Percentiles rank a stretch among this genome's conserved stretches.
These are phyloP conservation scores for Trichophyton mentagrophytes DNA, from an alignment of 2,329 filamentous ascomycete species.

Conservation along the genomic window DNA sequence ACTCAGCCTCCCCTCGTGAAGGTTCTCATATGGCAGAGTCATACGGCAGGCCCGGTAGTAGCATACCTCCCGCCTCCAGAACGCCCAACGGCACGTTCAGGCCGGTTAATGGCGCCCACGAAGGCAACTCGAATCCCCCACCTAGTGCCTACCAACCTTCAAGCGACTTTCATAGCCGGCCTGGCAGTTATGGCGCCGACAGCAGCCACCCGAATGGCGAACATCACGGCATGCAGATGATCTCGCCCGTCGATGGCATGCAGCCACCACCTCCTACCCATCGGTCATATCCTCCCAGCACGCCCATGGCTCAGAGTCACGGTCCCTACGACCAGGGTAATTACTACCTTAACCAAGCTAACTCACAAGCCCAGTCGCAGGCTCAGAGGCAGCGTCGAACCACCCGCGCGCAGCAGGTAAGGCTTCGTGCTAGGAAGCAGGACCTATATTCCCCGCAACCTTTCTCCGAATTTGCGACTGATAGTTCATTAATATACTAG, in stretches of 20 bases:
- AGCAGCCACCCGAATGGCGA: constrained; percentile 18
- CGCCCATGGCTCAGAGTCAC: constrained; percentile 17
- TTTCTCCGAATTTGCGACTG: too few relatives aligned
- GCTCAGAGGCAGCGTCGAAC: constrained; percentile 26
- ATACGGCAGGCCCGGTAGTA: constrained; percentile 23
- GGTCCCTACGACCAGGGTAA: constrained; percentile 20
- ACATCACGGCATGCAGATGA: constrained; percentile 18
- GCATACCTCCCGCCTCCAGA: constrained; percentile 19
- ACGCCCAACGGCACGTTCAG: constrained; percentile 21
- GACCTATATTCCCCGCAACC: neutral
- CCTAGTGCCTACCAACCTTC: constrained; percentile 23
- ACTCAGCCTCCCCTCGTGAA: constrained; percentile 18
- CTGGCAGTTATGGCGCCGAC: neutral
- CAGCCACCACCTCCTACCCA: constrained; percentile 18
- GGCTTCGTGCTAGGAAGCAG: neutral
- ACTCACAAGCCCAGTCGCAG: constrained; percentile 14
- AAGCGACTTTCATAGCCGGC: neutral
- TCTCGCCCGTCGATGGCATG: constrained; percentile 15
- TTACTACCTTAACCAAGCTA: constrained; percentile 22
- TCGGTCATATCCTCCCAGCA: constrained; percentile 12
- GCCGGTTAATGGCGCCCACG: constrained; percentile 26
- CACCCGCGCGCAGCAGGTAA: constrained; percentile 30
- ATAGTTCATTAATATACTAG: constrained; percentile 30
- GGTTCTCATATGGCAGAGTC: constrained; percentile 8
- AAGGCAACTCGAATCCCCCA: constrained; percentile 10